Percentiles rank a stretch among this genome's conserved stretches.
These are phyloP conservation scores for Chenopodium formosanum DNA, from an alignment of 148 eudicot genomes.

Conservation along the genomic window DNA sequence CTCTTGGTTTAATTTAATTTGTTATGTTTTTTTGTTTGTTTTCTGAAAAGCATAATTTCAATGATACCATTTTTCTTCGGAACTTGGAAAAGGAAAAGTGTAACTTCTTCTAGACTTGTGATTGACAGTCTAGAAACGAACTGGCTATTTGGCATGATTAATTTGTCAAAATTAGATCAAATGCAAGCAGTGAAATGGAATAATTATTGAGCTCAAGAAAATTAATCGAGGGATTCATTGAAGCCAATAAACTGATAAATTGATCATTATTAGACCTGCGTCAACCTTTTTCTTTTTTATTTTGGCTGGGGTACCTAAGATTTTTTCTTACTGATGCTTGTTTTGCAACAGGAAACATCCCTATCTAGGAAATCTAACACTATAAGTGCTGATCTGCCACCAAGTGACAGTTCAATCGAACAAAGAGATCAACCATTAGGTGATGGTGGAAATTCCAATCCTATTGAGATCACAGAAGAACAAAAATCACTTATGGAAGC, in stretches of 20 bases:
- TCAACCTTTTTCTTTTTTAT: neutral
- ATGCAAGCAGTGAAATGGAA: neutral
- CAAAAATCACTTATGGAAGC: constrained; percentile 66
- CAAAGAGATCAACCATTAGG: constrained; percentile 23
- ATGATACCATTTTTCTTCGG: neutral
- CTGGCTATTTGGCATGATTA: neutral
- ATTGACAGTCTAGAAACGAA: neutral
- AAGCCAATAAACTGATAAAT: neutral
- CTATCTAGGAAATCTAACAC: constrained; percentile 16
- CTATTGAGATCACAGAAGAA: constrained; percentile 46
- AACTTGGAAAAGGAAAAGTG: neutral
- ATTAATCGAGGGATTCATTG: neutral
- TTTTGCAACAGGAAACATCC: constrained; percentile 41
- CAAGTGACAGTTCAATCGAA: constrained; percentile 16
- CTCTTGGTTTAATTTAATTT: neutral
- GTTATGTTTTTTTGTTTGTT: neutral
- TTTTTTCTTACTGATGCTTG: neutral
- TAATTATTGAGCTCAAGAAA: neutral
- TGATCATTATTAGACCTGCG: neutral
- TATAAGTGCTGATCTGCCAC: constrained; percentile 23
- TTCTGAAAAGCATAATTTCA: neutral
- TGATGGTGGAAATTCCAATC: constrained; percentile 12
- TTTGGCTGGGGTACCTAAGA: neutral
- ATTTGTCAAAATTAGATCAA: neutral
- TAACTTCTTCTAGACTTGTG: neutral